A percentile compares a stretch with the other conserved stretches of the same genome.
These are phyloP conservation scores for Peronosclerospora sorghi DNA, from an alignment of 352 stramenopile species.

Conservation along the genomic window DNA sequence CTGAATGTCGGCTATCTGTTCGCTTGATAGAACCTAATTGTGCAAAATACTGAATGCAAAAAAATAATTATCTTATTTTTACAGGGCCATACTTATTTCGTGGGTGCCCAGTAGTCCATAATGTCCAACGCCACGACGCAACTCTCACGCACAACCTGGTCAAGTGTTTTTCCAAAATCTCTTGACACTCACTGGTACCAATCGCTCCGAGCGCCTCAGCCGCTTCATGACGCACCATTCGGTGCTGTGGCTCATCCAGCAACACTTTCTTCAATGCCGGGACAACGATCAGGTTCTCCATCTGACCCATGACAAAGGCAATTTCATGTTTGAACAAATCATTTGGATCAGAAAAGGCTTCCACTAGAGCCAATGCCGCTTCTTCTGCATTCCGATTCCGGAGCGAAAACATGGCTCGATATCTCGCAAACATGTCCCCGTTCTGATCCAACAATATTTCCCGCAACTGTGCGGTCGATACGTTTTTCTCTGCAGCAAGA, in stretches of 20 bases:
- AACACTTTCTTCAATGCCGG: constrained; percentile 86
- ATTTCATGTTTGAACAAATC: constrained; percentile 86
- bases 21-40: constrained; percentile 11
- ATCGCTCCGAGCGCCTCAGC: constrained; percentile 95
- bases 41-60: not conserved
- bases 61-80: constrained; percentile 23
- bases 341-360: constrained; percentile 67
- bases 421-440: constrained; percentile 86
- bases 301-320: constrained; percentile 91
- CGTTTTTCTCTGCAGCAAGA: constrained; percentile 65
- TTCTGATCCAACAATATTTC: constrained; percentile 78
- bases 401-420: constrained; percentile 97
- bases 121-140: constrained; percentile 95
- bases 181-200: constrained; percentile 86
- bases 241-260: constrained; percentile 84
- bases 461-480: constrained; percentile 73
- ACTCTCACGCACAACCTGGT: constrained; percentile 89
- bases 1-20: constrained; percentile 54
- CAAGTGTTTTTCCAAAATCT: constrained; percentile 71
- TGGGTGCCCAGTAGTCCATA: constrained; percentile 91
- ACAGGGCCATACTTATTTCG: constrained; percentile 25
- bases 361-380: constrained; percentile 62
- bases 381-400: constrained; percentile 91
- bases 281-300: constrained; percentile 81
- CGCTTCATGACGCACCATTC: constrained; percentile 96